Evolutionary conservation across 83 land plant species (phyloP).

Genomic region (Picea abies): DNA sequence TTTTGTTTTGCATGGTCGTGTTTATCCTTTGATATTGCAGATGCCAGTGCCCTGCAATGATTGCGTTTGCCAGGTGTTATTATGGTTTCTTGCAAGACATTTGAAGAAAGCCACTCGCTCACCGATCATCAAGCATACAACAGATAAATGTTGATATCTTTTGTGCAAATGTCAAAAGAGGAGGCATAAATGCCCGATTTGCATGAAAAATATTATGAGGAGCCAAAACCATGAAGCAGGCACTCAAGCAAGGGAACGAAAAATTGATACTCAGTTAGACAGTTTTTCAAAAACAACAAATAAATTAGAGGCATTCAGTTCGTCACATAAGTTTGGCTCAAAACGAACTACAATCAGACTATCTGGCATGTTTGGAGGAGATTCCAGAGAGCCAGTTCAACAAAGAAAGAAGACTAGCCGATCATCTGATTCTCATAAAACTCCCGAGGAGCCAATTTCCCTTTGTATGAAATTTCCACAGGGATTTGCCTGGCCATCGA

Average conservation of each 20-base stretch:
- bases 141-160: too few relatives aligned
- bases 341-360: background rate
- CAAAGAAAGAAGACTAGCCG: background rate
- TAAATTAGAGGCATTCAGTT: background rate
- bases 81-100: too few relatives aligned
- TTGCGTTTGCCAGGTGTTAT: too few relatives aligned
- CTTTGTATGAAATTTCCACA: conserved; percentile 60
- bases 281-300: background rate
- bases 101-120: too few relatives aligned
- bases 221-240: background rate
- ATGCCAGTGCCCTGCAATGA: too few relatives aligned
- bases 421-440: background rate
- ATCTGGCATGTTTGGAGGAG: conserved; percentile 9
- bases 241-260: background rate
- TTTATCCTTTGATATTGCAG: too few relatives aligned
- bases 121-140: too few relatives aligned
- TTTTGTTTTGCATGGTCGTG: too few relatives aligned
- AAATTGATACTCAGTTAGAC: background rate
- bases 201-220: background rate
- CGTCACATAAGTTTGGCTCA: background rate
- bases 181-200: too few relatives aligned
- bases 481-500: conserved; percentile 38
- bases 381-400: background rate
- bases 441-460: conserved; percentile 28
- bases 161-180: too few relatives aligned